These are phyloP conservation scores for Aspergillus indologenus DNA, from an alignment of 495 filamentous ascomycete genomes.

Conservation along the genomic window DNA sequence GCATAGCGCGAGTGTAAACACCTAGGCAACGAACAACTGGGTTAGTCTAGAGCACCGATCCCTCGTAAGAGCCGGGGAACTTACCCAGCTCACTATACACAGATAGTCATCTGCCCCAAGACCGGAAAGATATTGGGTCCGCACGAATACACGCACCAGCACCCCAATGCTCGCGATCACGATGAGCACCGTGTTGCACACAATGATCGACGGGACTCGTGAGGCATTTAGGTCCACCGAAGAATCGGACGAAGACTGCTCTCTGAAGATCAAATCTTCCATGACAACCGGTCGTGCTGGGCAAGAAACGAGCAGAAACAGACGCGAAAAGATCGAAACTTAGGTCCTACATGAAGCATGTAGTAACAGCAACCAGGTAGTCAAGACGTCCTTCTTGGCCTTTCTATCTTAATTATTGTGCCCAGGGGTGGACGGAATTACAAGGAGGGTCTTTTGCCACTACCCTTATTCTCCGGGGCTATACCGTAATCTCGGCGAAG, in stretches of 20 bases:
- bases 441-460: background rate
- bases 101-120: conserved; percentile 20
- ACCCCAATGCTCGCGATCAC: conserved; percentile 15
- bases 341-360: background rate
- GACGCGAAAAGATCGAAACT: background rate
- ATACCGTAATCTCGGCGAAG: background rate
- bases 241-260: background rate
- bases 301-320: background rate
- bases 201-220: conserved; percentile 18
- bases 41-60: background rate
- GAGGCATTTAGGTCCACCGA: conserved; percentile 6
- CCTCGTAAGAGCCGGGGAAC: background rate
- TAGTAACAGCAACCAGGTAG: background rate
- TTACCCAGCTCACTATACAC: conserved; percentile 21
- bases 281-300: background rate
- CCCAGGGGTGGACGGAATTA: background rate
- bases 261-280: background rate
- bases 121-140: conserved; percentile 20
- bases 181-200: conserved; percentile 21
- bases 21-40: conserved; percentile 7
- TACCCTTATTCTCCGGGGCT: background rate
- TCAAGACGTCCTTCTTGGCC: background rate
- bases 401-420: background rate
- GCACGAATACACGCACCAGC: conserved; percentile 19
- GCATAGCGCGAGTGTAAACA: conserved; percentile 20